Base-by-base conservation (phyloP, 352 stramenopile species). In the Globisporangium acanthophoron region DNA sequence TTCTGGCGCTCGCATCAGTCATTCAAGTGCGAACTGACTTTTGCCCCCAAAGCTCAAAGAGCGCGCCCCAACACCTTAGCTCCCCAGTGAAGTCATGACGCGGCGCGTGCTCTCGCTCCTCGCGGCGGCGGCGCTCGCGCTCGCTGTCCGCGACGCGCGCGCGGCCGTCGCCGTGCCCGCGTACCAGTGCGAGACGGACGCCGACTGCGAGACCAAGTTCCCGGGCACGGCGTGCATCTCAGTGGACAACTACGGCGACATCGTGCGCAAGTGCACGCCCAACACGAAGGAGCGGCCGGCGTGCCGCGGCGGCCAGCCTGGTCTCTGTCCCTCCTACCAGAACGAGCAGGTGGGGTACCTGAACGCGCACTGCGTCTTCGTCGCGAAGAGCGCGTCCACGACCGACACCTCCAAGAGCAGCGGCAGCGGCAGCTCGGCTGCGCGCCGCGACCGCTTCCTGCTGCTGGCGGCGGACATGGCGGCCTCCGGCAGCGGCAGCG, bases 341-440 rank as follows among this genome's bases (percentile, higher is more conserved):
- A 83, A 70, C 50, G 60, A 70, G 12, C 79, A 90, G 52, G 65
- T 79, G 37, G 72, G 80, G 40, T 92, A 88, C 67, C 49, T 94
- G 15, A 92, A 94, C 57, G 74, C 83, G 21, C 85, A 94, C 65
- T 94, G 85, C 53, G 70, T 94, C 3, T 90, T 94, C 31, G 80
- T 90, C 29, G 75, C 81, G 15, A 80, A 90, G 66, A 72, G 88
- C 52, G 16, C 21, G 6, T 69, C 56, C 31, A 24, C 47, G 6
- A 16, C 20, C 7, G 67, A 56, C 20, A 15, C 69, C 16, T 62
- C 47, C 16, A 31, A 31, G 20, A 59, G 50, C 27, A 62, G 27
- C 20, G 53, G 60, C 24, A 43, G 59, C 27, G 51, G 47, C 9
- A 29, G 53, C n/a, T 29, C 33, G 0, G 24, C 9, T 15, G 5